Evolutionary conservation across 2,329 filamentous ascomycete species (phyloP), one percentile per base, ranked within the genome.

Genomic region (Fusarium fujikuroi): DNA sequence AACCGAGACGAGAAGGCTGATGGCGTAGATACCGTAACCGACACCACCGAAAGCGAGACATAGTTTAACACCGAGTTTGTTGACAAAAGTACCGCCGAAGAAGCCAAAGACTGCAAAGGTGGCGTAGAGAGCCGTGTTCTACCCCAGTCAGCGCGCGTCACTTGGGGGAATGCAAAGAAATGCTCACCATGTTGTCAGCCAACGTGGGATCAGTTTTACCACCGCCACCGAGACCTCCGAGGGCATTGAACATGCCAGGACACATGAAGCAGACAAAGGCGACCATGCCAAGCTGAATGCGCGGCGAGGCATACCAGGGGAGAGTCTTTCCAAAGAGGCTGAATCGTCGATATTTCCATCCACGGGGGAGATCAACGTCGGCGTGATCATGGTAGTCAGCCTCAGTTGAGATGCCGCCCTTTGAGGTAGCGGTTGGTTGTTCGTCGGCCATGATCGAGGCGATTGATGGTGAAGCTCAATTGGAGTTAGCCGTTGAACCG

Each of bases 51-150:
- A 88, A 7, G 89, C 86, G 53, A 95, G 84, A 11, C 92, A 91
- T 30, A 86, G 78, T 76, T 88, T 89, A 70, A 94, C 87, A 61
- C 93, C 93, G 54, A 94, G 85, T 75, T 88, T 89, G 84, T 95
- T 95, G 83, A 92, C 90, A 77, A 95, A 88, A 46, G 92, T 95
- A 62, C 92, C 92, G 73, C 92, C 92, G 79, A 92, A 87, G 82
- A 93, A 88, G 65, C 89, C 92, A 39, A 90, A 85, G 53, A 90
- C 84, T 39, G 89, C 89, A 79, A 94, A 93, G 43, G 91, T 92
- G 66, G 89, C 88, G 83, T 94, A 93, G 37, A 94, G 81, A 19
- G 92, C 92, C 8, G 89, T 91, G 81, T 73, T 73, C 70, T 72
- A 30, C n/a, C 15, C 39, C 28, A 15, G 64, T 68, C 43, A 68